Evolutionary conservation across 345 rosid species (phyloP).

Genomic region (Gossypium rotundifolium): DNA sequence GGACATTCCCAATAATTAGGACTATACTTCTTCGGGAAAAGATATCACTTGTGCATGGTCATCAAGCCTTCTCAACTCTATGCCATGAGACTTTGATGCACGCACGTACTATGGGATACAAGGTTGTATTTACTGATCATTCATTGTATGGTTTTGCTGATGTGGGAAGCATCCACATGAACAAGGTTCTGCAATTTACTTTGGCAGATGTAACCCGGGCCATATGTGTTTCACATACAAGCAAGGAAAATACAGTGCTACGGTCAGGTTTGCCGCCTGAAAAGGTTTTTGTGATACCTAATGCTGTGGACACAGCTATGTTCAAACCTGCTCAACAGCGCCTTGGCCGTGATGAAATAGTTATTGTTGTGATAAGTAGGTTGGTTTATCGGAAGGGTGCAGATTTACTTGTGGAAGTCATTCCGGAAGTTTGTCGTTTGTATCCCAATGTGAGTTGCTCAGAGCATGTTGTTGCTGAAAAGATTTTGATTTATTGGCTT

Average conservation of each 20-base stretch:
- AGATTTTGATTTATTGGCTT: not conserved
- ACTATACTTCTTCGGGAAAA: constrained; percentile 73
- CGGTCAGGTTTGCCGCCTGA: constrained; percentile 82
- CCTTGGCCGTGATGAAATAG: constrained; percentile 49
- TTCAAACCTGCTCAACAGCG: constrained; percentile 66
- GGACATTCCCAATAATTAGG: constrained; percentile 76
- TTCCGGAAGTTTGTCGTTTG: constrained; percentile 75
- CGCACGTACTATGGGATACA: constrained; percentile 87
- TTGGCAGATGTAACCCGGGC: constrained; percentile 95
- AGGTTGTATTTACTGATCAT: constrained; percentile 88
- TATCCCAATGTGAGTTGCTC: constrained; percentile 64
- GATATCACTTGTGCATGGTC: constrained; percentile 84
- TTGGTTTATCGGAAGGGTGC: constrained; percentile 95
- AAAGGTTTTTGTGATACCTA: constrained; percentile 84
- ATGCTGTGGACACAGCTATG: constrained; percentile 99
- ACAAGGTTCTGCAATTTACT: constrained; percentile 87
- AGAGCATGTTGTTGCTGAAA: not conserved
- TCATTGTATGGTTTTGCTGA: constrained; percentile 91
- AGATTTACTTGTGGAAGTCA: constrained; percentile 93
- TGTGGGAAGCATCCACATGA: constrained; percentile 96
- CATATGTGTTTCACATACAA: constrained; percentile 92
- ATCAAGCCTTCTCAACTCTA: constrained; percentile 96
- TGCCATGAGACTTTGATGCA: constrained; percentile 97
- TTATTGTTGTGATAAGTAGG: constrained; percentile 89
- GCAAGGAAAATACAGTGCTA: constrained; percentile 92